These are phyloP conservation scores for Ceriops decandra DNA, from an alignment of 345 rosid genomes.

Conservation along the genomic window DNA sequence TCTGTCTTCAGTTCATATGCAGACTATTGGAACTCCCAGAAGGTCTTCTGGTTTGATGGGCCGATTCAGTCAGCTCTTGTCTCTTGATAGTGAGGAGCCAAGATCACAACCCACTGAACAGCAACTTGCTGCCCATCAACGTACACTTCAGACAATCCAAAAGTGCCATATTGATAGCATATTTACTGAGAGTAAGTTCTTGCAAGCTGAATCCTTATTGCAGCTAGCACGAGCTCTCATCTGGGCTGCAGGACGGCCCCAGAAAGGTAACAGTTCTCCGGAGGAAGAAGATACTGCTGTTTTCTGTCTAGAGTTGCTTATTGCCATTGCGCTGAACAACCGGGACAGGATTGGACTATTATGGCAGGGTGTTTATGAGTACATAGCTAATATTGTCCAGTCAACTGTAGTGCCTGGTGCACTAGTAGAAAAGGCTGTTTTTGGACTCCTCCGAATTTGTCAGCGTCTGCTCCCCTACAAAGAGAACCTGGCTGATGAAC, in stretches of 20 bases:
- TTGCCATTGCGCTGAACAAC: conserved; percentile 93
- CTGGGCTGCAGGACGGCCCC: conserved; percentile 98
- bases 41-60: conserved; percentile 99
- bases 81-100: conserved; percentile 98
- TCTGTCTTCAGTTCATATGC: conserved; percentile 69
- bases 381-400: conserved; percentile 93
- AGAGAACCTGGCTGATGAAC: conserved; percentile 97
- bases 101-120: conserved; percentile 96
- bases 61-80: conserved; percentile 96
- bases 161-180: conserved; percentile 98
- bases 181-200: conserved; percentile 92
- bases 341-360: conserved; percentile 89
- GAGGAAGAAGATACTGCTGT: conserved; percentile 99
- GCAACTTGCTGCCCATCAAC: conserved; percentile 98
- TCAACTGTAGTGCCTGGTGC: conserved; percentile 94
- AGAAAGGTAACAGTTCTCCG: conserved; percentile 82
- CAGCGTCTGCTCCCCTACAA: conserved; percentile 96
- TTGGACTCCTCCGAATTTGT: conserved; percentile 93
- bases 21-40: conserved; percentile 84
- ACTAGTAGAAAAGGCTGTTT: conserved; percentile 91
- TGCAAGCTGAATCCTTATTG: conserved; percentile 87
- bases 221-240: conserved; percentile 94
- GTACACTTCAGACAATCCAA: conserved; percentile 90
- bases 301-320: conserved; percentile 92
- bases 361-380: conserved; percentile 98